Conservation (phyloP, 208 protist genomes). For the Acanthamoeba culbertsoni region DNA sequence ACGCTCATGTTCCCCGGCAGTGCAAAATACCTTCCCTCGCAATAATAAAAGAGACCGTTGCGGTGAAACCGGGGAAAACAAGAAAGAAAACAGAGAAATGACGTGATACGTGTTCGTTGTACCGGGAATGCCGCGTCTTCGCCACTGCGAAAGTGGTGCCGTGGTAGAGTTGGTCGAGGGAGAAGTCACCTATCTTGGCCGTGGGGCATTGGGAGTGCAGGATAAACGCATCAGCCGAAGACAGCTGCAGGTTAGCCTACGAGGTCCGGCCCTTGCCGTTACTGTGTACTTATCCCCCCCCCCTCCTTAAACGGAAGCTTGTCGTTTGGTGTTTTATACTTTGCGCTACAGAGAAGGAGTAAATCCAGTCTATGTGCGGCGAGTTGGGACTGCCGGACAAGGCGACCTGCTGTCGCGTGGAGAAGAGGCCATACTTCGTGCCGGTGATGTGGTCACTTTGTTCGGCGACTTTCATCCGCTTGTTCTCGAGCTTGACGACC, state of each 20-base stretch:
- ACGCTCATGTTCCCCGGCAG: conserved; percentile 15
- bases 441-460: not conserved
- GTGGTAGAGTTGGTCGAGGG: not conserved
- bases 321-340: not conserved
- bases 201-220: not conserved
- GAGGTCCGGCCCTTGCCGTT: not conserved
- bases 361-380: not conserved
- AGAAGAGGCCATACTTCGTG: not conserved
- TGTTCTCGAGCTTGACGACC: not conserved
- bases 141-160: not conserved
- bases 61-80: too few relatives aligned
- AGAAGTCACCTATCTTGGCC: not conserved
- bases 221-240: not conserved
- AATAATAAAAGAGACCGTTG: too few relatives aligned
- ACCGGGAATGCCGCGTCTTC: too few relatives aligned
- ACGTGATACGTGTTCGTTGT: too few relatives aligned
- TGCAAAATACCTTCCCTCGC: too few relatives aligned
- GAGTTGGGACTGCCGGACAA: not conserved
- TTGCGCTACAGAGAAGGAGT: not conserved
- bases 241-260: not conserved
- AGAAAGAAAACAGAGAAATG: too few relatives aligned
- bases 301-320: not conserved
- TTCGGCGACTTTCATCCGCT: not conserved
- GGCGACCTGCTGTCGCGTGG: not conserved
- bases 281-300: not conserved